Percentiles rank a stretch among this genome's conserved stretches.
Conservation (phyloP, 768 basidiomycete species). For the Dioszegia crocea region DNA sequence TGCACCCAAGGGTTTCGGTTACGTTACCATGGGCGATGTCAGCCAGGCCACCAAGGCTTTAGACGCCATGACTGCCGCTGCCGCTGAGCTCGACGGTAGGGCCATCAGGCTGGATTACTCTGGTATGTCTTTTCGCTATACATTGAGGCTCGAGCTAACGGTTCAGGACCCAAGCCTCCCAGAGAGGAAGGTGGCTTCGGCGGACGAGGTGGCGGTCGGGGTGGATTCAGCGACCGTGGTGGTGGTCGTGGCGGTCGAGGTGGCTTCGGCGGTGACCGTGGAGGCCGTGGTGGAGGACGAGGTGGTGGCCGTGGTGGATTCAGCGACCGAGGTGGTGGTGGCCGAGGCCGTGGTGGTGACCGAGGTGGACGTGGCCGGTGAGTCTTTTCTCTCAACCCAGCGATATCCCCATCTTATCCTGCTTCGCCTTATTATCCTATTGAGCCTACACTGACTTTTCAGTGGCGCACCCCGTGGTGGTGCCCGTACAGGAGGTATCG, state of each 20-base stretch:
- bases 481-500: slow-evolving; percentile 24
- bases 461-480: slow-evolving; percentile 1
- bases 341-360: slow-evolving; percentile 1
- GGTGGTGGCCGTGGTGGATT: slow-evolving; percentile 4
- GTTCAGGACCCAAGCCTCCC: slow-evolving; percentile 54
- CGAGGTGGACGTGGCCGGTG: slow-evolving; percentile 10
- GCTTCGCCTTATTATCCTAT: too few relatives aligned
- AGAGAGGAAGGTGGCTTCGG: slow-evolving; percentile 21
- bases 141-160: too few relatives aligned
- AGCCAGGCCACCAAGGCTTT: slow-evolving; percentile 77
- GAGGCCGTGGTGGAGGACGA: background rate
- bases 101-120: background rate
- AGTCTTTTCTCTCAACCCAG: too few relatives aligned
- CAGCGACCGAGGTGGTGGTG: slow-evolving; percentile 8
- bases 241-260: slow-evolving; percentile 15
- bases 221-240: slow-evolving; percentile 7
- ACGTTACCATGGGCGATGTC: slow-evolving; percentile 85
- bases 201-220: slow-evolving; percentile 33
- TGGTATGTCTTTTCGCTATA: background rate
- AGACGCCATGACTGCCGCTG: slow-evolving; percentile 63
- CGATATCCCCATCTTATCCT: background rate
- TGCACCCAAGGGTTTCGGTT: slow-evolving; percentile 88
- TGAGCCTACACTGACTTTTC: too few relatives aligned
- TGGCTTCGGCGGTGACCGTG: slow-evolving; percentile 8
- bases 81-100: slow-evolving; percentile 67